Conservation (phyloP, 192 early-diverging fungal genomes). For the Coemansia sp. region DNA sequence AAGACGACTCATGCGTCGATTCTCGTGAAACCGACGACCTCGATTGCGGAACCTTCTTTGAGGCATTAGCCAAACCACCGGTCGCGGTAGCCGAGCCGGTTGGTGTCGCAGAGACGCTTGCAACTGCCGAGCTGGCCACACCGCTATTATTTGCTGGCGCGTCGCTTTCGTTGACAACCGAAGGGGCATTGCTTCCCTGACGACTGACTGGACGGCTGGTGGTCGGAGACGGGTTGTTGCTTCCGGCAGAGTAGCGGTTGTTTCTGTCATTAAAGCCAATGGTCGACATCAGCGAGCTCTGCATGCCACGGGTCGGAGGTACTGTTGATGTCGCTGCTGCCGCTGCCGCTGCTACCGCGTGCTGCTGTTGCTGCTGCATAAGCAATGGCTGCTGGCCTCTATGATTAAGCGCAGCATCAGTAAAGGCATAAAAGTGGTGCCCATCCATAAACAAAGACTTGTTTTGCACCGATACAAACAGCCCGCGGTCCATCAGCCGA, state of each 20-base stretch:
- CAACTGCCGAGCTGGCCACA: background rate
- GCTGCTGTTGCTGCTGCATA: conserved; percentile 6
- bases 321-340: background rate
- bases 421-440: conserved; percentile 76
- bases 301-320: conserved; percentile 7
- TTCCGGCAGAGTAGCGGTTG: conserved; percentile 11
- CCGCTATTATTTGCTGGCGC: background rate
- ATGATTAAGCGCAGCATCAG: conserved; percentile 19
- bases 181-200: conserved; percentile 46
- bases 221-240: conserved; percentile 31
- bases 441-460: conserved; percentile 84
- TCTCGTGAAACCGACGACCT: conserved; percentile 6
- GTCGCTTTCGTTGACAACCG: conserved; percentile 22
- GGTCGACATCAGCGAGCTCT: conserved; percentile 21
- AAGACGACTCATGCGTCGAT: conserved; percentile 1
- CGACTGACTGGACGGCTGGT: conserved; percentile 46
- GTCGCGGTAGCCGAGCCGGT: conserved; percentile 1
- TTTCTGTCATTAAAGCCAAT: conserved; percentile 24
- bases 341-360: background rate
- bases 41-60: background rate
- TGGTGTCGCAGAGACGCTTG: background rate
- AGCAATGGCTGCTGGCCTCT: conserved; percentile 8
- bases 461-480: conserved; percentile 65
- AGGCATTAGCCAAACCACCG: background rate
- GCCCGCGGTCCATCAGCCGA: conserved; percentile 67